A percentile compares a stretch with the other conserved stretches of the same genome.
These are phyloP conservation scores for Pseudogymnoascus sp. DNA, from an alignment of 2,329 filamentous ascomycete species.

Conservation along the genomic window DNA sequence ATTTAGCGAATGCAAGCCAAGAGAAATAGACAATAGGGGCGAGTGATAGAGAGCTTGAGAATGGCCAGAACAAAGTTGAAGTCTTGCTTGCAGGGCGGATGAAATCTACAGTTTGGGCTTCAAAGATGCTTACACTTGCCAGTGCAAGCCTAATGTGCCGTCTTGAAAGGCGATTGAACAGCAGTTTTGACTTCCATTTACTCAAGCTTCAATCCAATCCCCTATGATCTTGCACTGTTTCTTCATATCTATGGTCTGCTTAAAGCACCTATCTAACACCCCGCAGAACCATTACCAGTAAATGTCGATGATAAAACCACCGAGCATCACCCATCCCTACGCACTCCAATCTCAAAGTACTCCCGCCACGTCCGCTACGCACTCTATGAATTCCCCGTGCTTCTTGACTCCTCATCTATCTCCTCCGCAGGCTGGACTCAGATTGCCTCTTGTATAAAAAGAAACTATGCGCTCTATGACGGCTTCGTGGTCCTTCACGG, in stretches of 20 bases:
- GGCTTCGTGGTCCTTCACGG: conserved; percentile 67
- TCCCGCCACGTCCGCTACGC: conserved; percentile 59
- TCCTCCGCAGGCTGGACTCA: conserved; percentile 65
- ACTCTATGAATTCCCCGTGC: conserved; percentile 59
- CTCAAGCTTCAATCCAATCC: not conserved
- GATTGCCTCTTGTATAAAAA: conserved; percentile 50
- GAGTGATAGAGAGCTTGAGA: not conserved
- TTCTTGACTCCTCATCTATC: conserved; percentile 66
- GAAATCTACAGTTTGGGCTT: not conserved
- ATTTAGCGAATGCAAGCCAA: not conserved
- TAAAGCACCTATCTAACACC: not conserved
- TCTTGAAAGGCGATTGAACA: not conserved
- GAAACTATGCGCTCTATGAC: conserved; percentile 63
- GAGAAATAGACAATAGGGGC: not conserved
- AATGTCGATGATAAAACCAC: conserved; percentile 22
- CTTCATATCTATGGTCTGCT: not conserved
- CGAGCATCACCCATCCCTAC: conserved; percentile 27
- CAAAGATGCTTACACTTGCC: not conserved
- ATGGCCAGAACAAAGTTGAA: not conserved
- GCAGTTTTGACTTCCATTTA: not conserved
- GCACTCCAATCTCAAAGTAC: conserved; percentile 58
- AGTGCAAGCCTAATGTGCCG: not conserved
- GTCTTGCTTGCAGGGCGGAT: not conserved
- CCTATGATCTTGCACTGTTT: not conserved
- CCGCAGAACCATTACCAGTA: conserved; percentile 27